A percentile compares a stretch with the other conserved stretches of the same genome.
phyloP scores from a whole-genome alignment of 2,329 filamentous ascomycete species.

The Fusarium sp. region DNA sequence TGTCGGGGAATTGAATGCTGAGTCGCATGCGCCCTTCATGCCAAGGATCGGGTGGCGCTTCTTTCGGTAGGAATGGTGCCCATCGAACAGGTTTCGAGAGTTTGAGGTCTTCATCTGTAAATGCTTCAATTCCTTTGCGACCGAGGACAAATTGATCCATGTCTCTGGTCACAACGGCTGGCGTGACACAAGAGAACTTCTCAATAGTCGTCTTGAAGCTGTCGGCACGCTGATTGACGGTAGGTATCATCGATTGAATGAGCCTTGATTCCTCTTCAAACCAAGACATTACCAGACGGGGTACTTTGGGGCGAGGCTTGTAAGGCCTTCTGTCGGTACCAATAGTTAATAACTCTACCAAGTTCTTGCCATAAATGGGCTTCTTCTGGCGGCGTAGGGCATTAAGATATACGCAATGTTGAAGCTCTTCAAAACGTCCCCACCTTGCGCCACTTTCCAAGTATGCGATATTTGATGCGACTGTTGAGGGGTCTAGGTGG shows the following conservation, averaged over 20 bases:
- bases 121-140: conserved; percentile 63
- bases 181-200: conserved; percentile 93
- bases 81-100: conserved; percentile 66
- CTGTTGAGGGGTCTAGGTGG: conserved; percentile 71
- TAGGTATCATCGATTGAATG: conserved; percentile 75
- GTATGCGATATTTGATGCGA: conserved; percentile 75
- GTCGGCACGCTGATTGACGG: conserved; percentile 76
- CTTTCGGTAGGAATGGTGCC: conserved; percentile 66
- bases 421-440: conserved; percentile 79
- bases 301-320: conserved; percentile 68
- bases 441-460: conserved; percentile 77
- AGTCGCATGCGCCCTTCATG: conserved; percentile 92
- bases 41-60: conserved; percentile 78
- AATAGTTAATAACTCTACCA: conserved; percentile 80
- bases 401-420: conserved; percentile 83
- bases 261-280: conserved; percentile 74
- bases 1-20: conserved; percentile 97
- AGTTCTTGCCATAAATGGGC: conserved; percentile 81
- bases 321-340: conserved; percentile 67
- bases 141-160: conserved; percentile 75
- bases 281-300: conserved; percentile 76
- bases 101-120: conserved; percentile 66
- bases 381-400: conserved; percentile 81
- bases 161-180: conserved; percentile 84
- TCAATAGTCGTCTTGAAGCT: conserved; percentile 79